Evolutionary conservation across 805 yeast genomes (phyloP).

Genomic region (Debaryomyces maramus): DNA sequence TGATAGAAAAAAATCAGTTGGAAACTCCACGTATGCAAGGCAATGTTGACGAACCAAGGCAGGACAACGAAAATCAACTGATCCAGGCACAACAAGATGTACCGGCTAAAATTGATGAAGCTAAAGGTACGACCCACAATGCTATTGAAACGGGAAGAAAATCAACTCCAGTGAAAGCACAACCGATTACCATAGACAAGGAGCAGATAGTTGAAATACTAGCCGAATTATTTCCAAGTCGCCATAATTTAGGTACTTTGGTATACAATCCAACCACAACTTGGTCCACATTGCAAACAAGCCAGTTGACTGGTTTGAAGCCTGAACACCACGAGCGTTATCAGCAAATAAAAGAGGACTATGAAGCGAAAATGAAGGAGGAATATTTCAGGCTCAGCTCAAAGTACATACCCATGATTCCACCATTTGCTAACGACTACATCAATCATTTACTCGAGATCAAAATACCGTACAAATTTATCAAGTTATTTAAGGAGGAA

Average conservation of each 20-base stretch:
- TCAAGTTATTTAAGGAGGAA: conserved; percentile 38
- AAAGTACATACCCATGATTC: conserved; percentile 38
- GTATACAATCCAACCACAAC: conserved; percentile 61
- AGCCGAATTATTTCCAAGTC: conserved; percentile 26
- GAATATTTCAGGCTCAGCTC: conserved; percentile 20
- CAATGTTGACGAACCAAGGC: no score
- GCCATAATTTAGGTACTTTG: conserved; percentile 51
- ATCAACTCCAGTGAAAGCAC: no score
- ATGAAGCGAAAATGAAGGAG: conserved; percentile 24
- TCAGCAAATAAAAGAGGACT: conserved; percentile 25
- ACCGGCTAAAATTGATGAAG: no score
- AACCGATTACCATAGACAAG: conserved; percentile 15
- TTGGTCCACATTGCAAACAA: conserved; percentile 35
- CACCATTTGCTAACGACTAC: conserved; percentile 38
- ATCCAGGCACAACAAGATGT: no score
- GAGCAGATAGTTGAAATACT: conserved; percentile 22
- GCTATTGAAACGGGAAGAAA: no score
- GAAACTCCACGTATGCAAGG: no score
- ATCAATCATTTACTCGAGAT: conserved; percentile 50
- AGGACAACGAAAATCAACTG: no score
- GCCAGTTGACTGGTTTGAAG: conserved; percentile 31
- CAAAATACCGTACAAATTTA: conserved; percentile 50
- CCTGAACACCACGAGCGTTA: conserved; percentile 31
- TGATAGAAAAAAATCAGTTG: neutral
- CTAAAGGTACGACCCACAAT: no score